Evolutionary conservation across 176 grass and related monocot species (phyloP), one percentile per base, ranked within the genome.

Genomic region (Paspalum notatum): DNA sequence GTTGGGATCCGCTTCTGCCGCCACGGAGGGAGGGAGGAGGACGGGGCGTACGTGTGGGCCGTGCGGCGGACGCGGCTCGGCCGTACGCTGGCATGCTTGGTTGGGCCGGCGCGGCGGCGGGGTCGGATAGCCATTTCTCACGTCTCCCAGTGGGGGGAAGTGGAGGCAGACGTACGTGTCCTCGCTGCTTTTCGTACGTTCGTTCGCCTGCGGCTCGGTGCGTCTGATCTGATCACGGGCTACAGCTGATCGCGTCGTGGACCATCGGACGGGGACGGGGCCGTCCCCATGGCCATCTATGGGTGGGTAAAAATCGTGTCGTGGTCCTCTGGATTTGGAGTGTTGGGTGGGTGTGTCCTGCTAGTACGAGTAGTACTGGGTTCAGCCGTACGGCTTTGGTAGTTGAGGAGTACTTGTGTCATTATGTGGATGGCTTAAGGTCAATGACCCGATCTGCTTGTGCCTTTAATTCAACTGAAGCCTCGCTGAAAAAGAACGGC

Each of bases 141-240:
- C n/a, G n/a, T n/a, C n/a, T n/a, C n/a, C n/a, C n/a, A n/a, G n/a
- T n/a, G n/a, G n/a, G n/a, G n/a, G n/a, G n/a, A n/a, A n/a, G n/a
- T n/a, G 52, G 4, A 4, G 18, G 12, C 68, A 51, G 72, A 72
- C 26, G 13, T 43, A 43, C 79, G 67, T 8, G 26, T 42, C 63
- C 7, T 13, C 12, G 42, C 79, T 11, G 53, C 12, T 1, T 22
- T 60, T 8, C 20, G 32, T 32, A 32, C 32, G 32, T 32, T 32
- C 32, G 32, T 32, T 32, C 32, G 32, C 32, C 32, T 0, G 18
- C 4, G 0, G 48, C 15, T 50, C 21, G 54, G 4, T 10, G 54
- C 9, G 9, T 57, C 15, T 56, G 18, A 17, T 53, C 4, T 8
- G 22, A 37, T 79, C 86, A 88, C 80, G 80, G 86, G 12, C 52